Conservation (phyloP, 306 rosid species). For the Betula pendula region DNA sequence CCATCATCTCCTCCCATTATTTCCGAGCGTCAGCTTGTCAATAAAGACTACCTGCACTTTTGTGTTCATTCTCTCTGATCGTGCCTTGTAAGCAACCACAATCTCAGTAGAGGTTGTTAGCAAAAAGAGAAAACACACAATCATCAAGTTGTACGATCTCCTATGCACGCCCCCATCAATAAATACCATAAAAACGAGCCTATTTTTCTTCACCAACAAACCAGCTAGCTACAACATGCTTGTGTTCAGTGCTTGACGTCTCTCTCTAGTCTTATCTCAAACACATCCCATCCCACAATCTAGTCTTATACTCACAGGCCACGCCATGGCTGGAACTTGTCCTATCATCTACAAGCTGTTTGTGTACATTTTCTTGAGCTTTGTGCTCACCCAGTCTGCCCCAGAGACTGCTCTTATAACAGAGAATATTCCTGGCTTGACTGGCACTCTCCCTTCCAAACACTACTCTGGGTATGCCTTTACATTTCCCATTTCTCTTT, state of each 20-base stretch:
- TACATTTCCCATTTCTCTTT: background rate
- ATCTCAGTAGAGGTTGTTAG: background rate
- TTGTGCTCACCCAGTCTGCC: conserved; percentile 36
- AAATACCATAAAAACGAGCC: background rate
- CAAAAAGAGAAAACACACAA: background rate
- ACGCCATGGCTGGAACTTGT: conserved; percentile 20
- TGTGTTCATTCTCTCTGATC: background rate
- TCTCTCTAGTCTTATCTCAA: background rate
- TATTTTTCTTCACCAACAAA: background rate
- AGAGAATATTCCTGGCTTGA: conserved; percentile 52
- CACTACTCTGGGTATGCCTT: conserved; percentile 50
- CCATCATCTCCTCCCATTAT: too few species aligned
- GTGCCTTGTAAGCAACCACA: conserved; percentile 27
- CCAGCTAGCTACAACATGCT: background rate
- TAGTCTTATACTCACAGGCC: background rate
- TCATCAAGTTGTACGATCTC: background rate
- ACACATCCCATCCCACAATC: background rate
- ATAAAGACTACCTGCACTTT: too few species aligned
- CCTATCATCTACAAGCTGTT: conserved; percentile 7
- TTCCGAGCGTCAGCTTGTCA: too few species aligned
- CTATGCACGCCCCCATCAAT: background rate
- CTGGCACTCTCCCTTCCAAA: conserved; percentile 43
- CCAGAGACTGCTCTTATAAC: conserved; percentile 37
- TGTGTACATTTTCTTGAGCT: conserved; percentile 9
- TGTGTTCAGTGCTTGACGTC: background rate